Evolutionary conservation across 164 flowering plant species (phyloP).

Genomic region (Aristolochia fimbriata): DNA sequence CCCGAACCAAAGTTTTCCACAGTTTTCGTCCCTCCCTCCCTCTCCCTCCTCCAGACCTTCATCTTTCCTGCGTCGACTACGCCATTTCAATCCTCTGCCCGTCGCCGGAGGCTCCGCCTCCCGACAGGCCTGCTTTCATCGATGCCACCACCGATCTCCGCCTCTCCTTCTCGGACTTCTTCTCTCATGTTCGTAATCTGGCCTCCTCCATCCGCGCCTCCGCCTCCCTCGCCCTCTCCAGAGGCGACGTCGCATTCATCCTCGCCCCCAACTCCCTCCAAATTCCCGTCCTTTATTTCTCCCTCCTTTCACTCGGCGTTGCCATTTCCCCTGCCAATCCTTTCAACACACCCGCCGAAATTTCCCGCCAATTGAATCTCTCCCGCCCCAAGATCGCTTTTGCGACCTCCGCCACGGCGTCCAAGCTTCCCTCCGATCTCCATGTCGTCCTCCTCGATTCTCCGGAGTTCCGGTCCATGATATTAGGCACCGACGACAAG

Average conservation of each 20-base stretch:
- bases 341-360: conserved; percentile 30
- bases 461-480: conserved; percentile 8
- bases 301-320: conserved; percentile 53
- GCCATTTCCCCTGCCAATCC: conserved; percentile 55
- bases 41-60: conserved; percentile 25
- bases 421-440: conserved; percentile 16
- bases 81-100: conserved; percentile 27
- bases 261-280: conserved; percentile 30
- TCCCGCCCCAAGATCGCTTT: conserved; percentile 41
- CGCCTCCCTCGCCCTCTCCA: conserved; percentile 15
- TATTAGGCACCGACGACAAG: not conserved
- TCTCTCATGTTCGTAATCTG: conserved; percentile 18
- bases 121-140: conserved; percentile 20
- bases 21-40: conserved; percentile 37
- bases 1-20: conserved; percentile 35
- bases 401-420: conserved; percentile 26
- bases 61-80: conserved; percentile 34
- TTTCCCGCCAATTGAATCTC: conserved; percentile 35
- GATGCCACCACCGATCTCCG: conserved; percentile 27
- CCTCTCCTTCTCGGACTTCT: conserved; percentile 29
- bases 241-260: conserved; percentile 37
- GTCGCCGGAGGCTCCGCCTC: conserved; percentile 2
- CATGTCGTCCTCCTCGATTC: conserved; percentile 19
- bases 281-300: conserved; percentile 42
- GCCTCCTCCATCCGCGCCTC: conserved; percentile 6